Percentiles rank a stretch among this genome's conserved stretches.
Conservation (phyloP, 106 monocot species). For the Allium cepa region DNA sequence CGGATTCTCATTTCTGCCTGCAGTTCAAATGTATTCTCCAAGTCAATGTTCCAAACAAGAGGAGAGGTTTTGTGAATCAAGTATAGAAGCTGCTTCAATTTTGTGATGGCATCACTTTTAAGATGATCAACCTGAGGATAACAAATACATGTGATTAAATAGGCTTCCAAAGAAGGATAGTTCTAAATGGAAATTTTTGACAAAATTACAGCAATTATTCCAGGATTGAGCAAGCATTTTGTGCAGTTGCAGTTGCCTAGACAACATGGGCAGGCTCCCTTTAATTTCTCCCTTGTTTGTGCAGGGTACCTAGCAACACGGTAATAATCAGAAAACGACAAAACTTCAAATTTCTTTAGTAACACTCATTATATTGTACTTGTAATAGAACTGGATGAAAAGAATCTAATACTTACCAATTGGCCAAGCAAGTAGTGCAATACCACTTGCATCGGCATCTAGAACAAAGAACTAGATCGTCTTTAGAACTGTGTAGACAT, state of each 20-base stretch:
- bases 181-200: not conserved
- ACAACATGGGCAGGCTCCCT: constrained; percentile 10
- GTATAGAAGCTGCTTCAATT: constrained; percentile 4
- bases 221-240: constrained; percentile 1
- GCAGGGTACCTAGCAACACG: constrained; percentile 7
- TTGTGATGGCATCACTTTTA: not conserved
- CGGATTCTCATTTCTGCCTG: constrained; percentile 2
- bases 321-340: not conserved
- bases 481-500: constrained; percentile 4
- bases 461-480: not conserved
- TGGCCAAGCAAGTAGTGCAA: not conserved
- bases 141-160: not conserved
- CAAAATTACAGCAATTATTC: not conserved
- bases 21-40: constrained; percentile 5
- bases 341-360: not conserved
- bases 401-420: not conserved
- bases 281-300: not conserved
- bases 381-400: not conserved
- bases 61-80: constrained; percentile 5
- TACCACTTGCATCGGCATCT: constrained; percentile 8
- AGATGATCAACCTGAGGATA: not conserved
- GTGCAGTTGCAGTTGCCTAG: constrained; percentile 12
- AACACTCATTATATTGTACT: not conserved
- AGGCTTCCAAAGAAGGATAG: not conserved
- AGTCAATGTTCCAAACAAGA: constrained; percentile 4